Percentiles rank a stretch among this genome's conserved stretches.
Evolutionary conservation across 257 asterid species (phyloP).

Genomic region (Solanum gracilifrons): DNA sequence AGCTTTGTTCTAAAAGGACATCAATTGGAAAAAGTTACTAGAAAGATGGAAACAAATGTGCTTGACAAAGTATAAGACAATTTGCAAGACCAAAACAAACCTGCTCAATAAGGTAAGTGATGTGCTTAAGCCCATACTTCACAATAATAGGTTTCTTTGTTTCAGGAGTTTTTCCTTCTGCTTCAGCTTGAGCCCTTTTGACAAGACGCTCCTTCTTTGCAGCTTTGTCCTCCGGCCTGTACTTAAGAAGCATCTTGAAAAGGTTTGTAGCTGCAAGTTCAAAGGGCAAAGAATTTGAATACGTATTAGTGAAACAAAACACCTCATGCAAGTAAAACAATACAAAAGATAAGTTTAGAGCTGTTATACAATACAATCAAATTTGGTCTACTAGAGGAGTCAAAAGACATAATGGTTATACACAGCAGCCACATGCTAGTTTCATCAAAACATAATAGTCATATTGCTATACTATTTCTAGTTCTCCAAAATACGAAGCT

Average conservation of each 20-base stretch:
- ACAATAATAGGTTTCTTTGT: constrained; percentile 25
- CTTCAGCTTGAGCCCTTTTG: constrained; percentile 39
- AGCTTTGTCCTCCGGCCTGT: not conserved
- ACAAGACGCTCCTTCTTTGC: not conserved
- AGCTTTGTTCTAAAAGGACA: constrained; percentile 29
- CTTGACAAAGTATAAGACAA: not conserved
- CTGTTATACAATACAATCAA: not conserved
- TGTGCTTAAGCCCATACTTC: constrained; percentile 37
- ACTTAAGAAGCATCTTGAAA: not conserved
- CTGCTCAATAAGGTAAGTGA: not conserved
- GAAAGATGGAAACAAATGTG: not conserved
- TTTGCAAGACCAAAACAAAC: not conserved
- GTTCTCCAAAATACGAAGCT: not conserved
- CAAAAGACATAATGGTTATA: not conserved
- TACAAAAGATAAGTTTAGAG: not conserved
- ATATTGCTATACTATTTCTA: not conserved
- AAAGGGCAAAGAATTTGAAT: not conserved
- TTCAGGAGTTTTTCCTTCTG: constrained; percentile 26
- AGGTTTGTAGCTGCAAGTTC: constrained; percentile 20
- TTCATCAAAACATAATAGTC: not conserved
- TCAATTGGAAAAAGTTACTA: not conserved
- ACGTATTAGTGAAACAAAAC: not conserved
- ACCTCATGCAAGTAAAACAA: not conserved
- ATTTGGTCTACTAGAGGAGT: not conserved
- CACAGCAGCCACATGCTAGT: not conserved